Conservation (phyloP, 1,284 basidiomycete genomes). For the Ceratobasidium sp. region DNA sequence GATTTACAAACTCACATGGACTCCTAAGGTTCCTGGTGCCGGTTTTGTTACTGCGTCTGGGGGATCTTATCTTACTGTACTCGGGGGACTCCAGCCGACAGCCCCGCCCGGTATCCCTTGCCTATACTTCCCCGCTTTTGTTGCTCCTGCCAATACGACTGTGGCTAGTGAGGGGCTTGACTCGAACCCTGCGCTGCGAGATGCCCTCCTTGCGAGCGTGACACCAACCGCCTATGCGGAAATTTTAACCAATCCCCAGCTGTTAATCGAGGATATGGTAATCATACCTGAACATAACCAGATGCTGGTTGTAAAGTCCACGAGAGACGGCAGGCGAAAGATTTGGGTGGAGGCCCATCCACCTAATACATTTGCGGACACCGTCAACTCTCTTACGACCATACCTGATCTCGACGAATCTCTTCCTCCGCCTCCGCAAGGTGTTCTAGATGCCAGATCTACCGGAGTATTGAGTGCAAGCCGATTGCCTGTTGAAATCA, state of each 20-base stretch:
- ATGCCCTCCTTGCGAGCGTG: constrained; percentile 22
- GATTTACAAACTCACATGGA: constrained; percentile 90
- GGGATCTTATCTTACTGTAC: constrained; percentile 73
- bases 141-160: constrained; percentile 53
- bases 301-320: constrained; percentile 13
- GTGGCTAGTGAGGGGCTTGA: constrained; percentile 20
- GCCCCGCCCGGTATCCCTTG: constrained; percentile 72
- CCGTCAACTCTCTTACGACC: constrained; percentile 5
- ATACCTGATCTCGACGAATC: background rate
- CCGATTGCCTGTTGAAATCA: constrained; percentile 20
- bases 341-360: constrained; percentile 21
- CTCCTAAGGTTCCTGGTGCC: constrained; percentile 44
- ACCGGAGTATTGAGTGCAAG: background rate
- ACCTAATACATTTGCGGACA: constrained; percentile 22
- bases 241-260: constrained; percentile 13
- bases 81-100: constrained; percentile 71
- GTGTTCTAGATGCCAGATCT: constrained; percentile 17
- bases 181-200: constrained; percentile 29
- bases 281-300: constrained; percentile 19
- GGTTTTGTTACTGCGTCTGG: background rate
- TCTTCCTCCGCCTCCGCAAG: background rate
- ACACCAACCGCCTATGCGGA: constrained; percentile 29
- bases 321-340: constrained; percentile 13
- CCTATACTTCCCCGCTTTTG: constrained; percentile 74
- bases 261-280: constrained; percentile 13